Evolutionary conservation across 495 filamentous ascomycete species (phyloP).

Genomic region (Penicillium fimorum): DNA sequence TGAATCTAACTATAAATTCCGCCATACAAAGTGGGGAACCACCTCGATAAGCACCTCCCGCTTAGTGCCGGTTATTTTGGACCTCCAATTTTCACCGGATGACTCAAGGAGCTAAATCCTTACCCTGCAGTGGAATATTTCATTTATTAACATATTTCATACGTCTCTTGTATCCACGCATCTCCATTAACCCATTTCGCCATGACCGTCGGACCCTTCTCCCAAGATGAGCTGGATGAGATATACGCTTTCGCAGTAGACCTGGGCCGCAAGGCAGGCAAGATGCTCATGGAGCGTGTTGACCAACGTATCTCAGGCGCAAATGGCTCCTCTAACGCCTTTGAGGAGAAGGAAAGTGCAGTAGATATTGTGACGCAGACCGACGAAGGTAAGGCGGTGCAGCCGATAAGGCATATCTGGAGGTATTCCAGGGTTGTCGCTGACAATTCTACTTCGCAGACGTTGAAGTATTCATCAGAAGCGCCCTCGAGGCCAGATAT

Average conservation of each 20-base stretch:
- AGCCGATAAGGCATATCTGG: not conserved
- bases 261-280: conserved; percentile 61
- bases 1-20: not conserved
- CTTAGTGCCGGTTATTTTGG: conserved; percentile 24
- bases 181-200: not conserved
- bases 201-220: conserved; percentile 24
- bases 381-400: conserved; percentile 53
- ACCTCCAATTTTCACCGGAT: conserved; percentile 21
- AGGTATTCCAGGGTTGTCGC: conserved; percentile 34
- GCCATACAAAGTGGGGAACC: conserved; percentile 6
- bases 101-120: conserved; percentile 13
- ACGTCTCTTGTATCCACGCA: not conserved
- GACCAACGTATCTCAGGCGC: conserved; percentile 39
- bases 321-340: conserved; percentile 23
- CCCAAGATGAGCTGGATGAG: conserved; percentile 51
- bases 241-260: conserved; percentile 65
- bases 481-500: conserved; percentile 52
- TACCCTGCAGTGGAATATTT: not conserved
- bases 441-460: conserved; percentile 40
- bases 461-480: conserved; percentile 64
- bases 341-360: conserved; percentile 60
- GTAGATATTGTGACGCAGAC: conserved; percentile 73
- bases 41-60: conserved; percentile 21
- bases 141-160: not conserved
- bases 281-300: conserved; percentile 53